Conservation (phyloP, 2,329 filamentous ascomycete genomes). For the Talaromyces sp. region DNA sequence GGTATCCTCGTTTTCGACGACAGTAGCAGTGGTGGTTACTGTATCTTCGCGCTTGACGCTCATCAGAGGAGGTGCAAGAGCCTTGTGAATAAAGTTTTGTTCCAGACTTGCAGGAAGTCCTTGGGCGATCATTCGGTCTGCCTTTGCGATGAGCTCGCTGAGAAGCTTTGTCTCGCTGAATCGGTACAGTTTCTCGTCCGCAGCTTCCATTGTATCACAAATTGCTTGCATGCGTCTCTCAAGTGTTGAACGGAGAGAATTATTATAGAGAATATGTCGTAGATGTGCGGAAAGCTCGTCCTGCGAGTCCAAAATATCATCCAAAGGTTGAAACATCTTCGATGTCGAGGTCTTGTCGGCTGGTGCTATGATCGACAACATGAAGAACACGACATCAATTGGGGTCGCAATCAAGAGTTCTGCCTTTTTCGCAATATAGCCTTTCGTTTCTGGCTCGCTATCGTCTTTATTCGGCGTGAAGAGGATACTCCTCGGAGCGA, state of each 20-base stretch:
- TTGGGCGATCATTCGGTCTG: constrained; percentile 60
- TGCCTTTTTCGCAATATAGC: constrained; percentile 62
- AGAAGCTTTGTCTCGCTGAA: constrained; percentile 70
- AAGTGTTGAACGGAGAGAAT: constrained; percentile 46
- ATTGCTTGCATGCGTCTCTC: constrained; percentile 65
- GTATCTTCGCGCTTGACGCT: constrained; percentile 60
- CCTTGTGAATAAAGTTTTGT: constrained; percentile 73
- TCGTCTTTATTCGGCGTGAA: constrained; percentile 37
- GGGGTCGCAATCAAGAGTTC: constrained; percentile 80
- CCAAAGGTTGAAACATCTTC: constrained; percentile 46
- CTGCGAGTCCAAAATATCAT: constrained; percentile 49
- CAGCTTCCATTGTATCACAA: constrained; percentile 79
- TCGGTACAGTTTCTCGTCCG: constrained; percentile 81
- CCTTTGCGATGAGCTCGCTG: constrained; percentile 65
- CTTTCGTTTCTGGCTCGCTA: constrained; percentile 26
- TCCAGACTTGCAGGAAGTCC: constrained; percentile 78
- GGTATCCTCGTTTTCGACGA: constrained; percentile 30
- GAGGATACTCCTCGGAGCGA: constrained; percentile 54
- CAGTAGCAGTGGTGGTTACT: constrained; percentile 17
- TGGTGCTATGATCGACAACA: constrained; percentile 67
- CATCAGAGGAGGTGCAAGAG: constrained; percentile 72
- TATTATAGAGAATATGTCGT: constrained; percentile 39
- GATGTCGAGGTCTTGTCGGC: constrained; percentile 40
- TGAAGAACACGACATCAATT: constrained; percentile 78
- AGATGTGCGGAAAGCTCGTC: constrained; percentile 42